phyloP scores from a whole-genome alignment of 805 yeast species.

The Candida sonorensis region DNA sequence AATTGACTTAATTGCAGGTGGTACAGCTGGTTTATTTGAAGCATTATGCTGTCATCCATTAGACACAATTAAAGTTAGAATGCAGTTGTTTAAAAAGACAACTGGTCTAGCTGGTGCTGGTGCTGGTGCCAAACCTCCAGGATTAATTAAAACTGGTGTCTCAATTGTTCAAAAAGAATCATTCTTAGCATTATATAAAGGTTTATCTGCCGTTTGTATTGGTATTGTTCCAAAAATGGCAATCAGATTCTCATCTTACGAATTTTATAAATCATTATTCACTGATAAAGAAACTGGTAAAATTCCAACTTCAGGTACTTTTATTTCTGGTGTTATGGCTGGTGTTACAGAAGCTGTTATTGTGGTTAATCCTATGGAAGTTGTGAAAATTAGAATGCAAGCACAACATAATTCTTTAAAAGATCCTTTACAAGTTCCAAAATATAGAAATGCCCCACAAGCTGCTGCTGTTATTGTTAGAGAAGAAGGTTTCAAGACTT shows the following conservation, averaged over 20 bases:
- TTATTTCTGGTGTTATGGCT: constrained; percentile 93
- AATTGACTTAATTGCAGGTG: constrained; percentile 82
- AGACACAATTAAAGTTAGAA: constrained; percentile 94
- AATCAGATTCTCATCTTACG: constrained; percentile 90
- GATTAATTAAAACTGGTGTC: constrained; percentile 77
- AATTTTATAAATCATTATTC: constrained; percentile 69
- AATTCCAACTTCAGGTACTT: constrained; percentile 68
- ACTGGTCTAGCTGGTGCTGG: constrained; percentile 33
- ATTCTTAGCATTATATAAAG: constrained; percentile 82
- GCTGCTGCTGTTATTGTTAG: constrained; percentile 75
- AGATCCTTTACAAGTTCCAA: constrained; percentile 70
- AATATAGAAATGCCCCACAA: constrained; percentile 89
- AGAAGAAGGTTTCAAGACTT: constrained; percentile 85
- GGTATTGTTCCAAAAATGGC: constrained; percentile 99
- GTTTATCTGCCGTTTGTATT: constrained; percentile 93
- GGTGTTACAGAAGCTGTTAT: constrained; percentile 94
- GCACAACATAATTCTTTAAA: constrained; percentile 92
- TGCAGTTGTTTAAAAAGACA: constrained; percentile 78
- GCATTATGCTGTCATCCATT: constrained; percentile 98
- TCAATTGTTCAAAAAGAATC: constrained; percentile 76
- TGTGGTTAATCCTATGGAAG: constrained; percentile 97
- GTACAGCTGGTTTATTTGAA: constrained; percentile 94
- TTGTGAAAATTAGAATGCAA: constrained; percentile 91
- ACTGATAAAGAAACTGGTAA: constrained; percentile 53
- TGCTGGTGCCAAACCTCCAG: constrained; percentile 59